Evolutionary conservation across 176 grass and related monocot genomes (phyloP), one percentile per base, ranked within the genome.

Genomic region (Elaeis guineensis): DNA sequence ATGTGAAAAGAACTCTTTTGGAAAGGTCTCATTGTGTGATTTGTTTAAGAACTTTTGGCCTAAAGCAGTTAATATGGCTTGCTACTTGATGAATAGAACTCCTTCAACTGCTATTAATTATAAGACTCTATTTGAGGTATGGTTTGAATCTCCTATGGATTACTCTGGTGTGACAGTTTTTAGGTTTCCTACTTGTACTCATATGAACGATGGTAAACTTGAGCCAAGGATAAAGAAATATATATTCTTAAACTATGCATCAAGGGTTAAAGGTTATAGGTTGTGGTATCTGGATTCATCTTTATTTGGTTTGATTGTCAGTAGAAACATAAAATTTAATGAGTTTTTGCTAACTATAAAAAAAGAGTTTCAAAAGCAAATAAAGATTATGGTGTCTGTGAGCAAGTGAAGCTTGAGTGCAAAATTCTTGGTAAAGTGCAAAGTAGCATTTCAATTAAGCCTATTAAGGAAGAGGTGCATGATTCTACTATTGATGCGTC

Each of bases 1-100:
- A 16, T 24, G 69, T 74, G 63, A 70, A 82, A 5, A 70, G 9
- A 19, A 82, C 49, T 32, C 15, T 76, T 5, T 57, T 82, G 0
- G 28, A 77, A 17, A 77, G 17, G n/a, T 61, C 20, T 4, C 5
- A 19, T 25, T 76, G 25, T 20, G 3, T 23, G 1, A 23, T 23
- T 6, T 30, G 5, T 30, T 1, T 6, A 30, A 71, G 1, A n/a
- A 60, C 6, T n/a, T 77, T 55, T 66, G 57, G 55, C 23, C 19
- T 21, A 0, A 63, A 44, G 51, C 5, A 17, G 21, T 30, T 51
- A 59, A 48, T 3, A 68, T 12, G 6, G 15, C 18, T 17, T 58
- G 29, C n/a, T 69, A 62, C 0, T 74, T 64, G 6, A 22, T 65
- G 0, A 74, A 74, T 16, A 3, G 6, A 6, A 74, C n/a, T 15